Conservation (phyloP, 2,329 filamentous ascomycete genomes). For the Cladosporium sp. region DNA sequence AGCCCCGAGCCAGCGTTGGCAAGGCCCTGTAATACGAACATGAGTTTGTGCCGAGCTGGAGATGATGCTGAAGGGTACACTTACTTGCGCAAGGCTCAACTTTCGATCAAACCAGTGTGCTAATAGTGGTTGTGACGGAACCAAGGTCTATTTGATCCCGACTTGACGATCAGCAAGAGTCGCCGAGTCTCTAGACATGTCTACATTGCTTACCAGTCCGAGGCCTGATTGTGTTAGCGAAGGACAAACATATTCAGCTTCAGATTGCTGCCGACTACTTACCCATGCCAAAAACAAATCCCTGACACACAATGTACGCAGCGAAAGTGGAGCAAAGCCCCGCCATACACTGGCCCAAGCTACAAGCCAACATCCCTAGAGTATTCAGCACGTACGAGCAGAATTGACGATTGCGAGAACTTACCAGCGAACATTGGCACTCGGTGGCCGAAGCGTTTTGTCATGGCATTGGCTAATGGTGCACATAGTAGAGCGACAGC, state of each 20-base stretch:
- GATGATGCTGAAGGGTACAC: background rate
- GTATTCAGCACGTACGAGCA: background rate
- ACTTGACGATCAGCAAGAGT: background rate
- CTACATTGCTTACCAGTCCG: background rate
- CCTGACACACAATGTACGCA: background rate
- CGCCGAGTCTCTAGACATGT: too few species aligned
- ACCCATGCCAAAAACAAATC: slow-evolving; percentile 1
- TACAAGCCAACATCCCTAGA: slow-evolving; percentile 3
- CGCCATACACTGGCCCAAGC: slow-evolving; percentile 7
- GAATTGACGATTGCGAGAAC: background rate
- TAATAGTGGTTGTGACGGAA: slow-evolving; percentile 4
- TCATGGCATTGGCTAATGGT: slow-evolving; percentile 2
- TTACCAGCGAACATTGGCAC: background rate
- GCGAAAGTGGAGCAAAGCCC: background rate
- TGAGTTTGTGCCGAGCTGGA: background rate
- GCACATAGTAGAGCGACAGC: slow-evolving; percentile 29
- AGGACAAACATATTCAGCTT: background rate
- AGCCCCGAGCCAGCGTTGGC: slow-evolving; percentile 3
- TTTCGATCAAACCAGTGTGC: slow-evolving; percentile 8
- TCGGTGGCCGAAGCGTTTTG: slow-evolving; percentile 1
- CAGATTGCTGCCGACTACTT: background rate
- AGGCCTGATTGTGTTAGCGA: background rate
- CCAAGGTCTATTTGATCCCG: background rate
- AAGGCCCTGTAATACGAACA: background rate
- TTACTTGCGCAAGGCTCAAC: slow-evolving; percentile 7